phyloP scores from a whole-genome alignment of 2,329 filamentous ascomycete genomes.

The Fusarium sp. region DNA sequence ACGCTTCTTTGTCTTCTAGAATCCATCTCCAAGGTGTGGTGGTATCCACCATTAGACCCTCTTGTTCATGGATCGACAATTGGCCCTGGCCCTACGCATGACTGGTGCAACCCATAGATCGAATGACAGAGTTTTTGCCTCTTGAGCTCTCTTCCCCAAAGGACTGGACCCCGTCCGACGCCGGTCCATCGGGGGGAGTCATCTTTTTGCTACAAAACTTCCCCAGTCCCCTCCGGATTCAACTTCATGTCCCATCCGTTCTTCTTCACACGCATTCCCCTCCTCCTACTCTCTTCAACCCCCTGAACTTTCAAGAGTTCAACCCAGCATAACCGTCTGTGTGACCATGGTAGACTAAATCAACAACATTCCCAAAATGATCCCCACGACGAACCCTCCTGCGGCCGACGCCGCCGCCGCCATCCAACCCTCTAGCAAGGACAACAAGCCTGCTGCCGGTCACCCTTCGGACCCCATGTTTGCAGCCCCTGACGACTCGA shows the following conservation, averaged over 20 bases:
- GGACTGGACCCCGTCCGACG: constrained; percentile 24
- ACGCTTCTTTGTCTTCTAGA: constrained; percentile 25
- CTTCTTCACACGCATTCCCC: not conserved
- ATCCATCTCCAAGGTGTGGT: constrained; percentile 9
- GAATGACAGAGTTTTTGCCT: constrained; percentile 41
- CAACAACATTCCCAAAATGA: constrained; percentile 17
- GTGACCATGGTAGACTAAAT: constrained; percentile 40
- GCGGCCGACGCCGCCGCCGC: constrained; percentile 30
- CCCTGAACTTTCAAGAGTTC: constrained; percentile 16
- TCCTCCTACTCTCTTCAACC: not conserved
- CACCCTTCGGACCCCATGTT: constrained; percentile 23
- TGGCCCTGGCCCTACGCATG: constrained; percentile 24
- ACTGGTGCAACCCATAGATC: constrained; percentile 26
- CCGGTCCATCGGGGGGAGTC: constrained; percentile 30
- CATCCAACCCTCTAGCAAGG: constrained; percentile 22
- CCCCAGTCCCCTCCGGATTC: constrained; percentile 8
- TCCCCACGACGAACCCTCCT: constrained; percentile 29
- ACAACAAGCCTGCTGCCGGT: constrained; percentile 14
- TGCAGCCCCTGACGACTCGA: constrained; percentile 22
- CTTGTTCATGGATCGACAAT: constrained; percentile 34
- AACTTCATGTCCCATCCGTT: not conserved
- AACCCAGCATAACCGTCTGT: constrained; percentile 19
- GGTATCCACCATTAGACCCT: constrained; percentile 1
- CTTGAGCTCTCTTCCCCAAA: constrained; percentile 1
- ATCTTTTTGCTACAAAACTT: constrained; percentile 27